phyloP scores from a whole-genome alignment of 345 rosid species.

The Camelina hispida region DNA sequence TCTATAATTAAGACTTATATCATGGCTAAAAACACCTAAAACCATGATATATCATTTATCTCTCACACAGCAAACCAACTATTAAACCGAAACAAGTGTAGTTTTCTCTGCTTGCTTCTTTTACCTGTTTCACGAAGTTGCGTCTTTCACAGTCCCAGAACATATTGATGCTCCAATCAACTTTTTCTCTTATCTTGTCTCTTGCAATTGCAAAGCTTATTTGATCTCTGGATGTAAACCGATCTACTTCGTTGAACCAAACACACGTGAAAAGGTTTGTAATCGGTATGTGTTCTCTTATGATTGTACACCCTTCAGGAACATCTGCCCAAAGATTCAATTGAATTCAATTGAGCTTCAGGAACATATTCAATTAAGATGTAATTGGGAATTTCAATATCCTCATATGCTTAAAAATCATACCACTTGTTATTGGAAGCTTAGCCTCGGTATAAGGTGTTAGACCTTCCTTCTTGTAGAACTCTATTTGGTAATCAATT shows the following conservation, averaged over 20 bases:
- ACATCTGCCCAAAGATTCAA: slow-evolving; percentile 63
- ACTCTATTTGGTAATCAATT: slow-evolving; percentile 77
- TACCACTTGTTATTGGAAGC: slow-evolving; percentile 92
- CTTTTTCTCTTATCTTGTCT: slow-evolving; percentile 76
- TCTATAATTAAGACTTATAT: no score
- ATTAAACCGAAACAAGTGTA: not conserved
- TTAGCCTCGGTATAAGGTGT: slow-evolving; percentile 75
- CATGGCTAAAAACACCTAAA: no score
- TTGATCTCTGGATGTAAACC: slow-evolving; percentile 92
- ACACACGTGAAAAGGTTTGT: slow-evolving; percentile 81
- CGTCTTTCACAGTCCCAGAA: slow-evolving; percentile 94
- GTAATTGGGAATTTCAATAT: not conserved
- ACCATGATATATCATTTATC: no score
- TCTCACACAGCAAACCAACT: not conserved
- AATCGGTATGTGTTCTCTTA: slow-evolving; percentile 80
- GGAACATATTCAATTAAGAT: no score
- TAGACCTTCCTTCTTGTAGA: slow-evolving; percentile 79
- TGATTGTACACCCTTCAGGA: slow-evolving; percentile 94
- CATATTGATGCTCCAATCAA: slow-evolving; percentile 75
- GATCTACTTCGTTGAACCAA: slow-evolving; percentile 97
- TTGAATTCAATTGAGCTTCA: not conserved
- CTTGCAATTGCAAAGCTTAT: slow-evolving; percentile 84
- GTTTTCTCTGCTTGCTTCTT: not conserved
- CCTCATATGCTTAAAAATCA: not conserved
- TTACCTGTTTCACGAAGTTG: slow-evolving; percentile 89